Conservation (phyloP, 108 stramenopile species). For the Nitzschia sp. region DNA sequence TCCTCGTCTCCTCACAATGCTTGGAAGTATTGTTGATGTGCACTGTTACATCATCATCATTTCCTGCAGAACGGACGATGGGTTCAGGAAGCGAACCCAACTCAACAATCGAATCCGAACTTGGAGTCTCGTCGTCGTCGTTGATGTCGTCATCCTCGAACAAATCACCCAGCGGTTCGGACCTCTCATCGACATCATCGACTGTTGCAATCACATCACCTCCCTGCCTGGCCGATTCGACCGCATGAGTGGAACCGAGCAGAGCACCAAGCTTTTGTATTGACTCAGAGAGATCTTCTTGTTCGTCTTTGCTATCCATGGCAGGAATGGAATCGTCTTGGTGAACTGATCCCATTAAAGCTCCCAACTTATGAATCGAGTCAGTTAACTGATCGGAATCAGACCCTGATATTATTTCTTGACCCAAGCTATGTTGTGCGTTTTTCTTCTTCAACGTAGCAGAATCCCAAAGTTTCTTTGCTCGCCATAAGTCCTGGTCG, state of each 20-base stretch:
- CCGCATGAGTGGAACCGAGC: background rate
- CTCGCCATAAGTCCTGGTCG: background rate
- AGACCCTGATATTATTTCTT: background rate
- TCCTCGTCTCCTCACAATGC: background rate
- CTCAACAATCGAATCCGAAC: background rate
- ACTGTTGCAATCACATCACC: background rate
- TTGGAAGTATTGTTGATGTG: background rate
- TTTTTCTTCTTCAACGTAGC: background rate
- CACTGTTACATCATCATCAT: background rate
- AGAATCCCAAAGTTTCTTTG: background rate
- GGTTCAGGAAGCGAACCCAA: background rate
- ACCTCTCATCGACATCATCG: background rate
- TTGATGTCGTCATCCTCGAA: background rate
- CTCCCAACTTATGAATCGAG: slow-evolving; percentile 7
- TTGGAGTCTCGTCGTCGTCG: background rate
- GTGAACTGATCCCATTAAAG: background rate
- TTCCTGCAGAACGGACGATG: background rate
- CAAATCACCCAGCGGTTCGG: background rate
- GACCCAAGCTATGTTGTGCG: background rate
- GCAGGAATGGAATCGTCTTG: background rate
- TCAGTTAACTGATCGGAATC: background rate
- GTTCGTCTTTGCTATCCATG: slow-evolving; percentile 3
- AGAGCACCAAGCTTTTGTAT: background rate
- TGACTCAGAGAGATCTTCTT: background rate
- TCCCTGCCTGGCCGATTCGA: background rate